Base-by-base conservation (phyloP, 805 yeast species). In the Metschnikowia dekortorum region DNA sequence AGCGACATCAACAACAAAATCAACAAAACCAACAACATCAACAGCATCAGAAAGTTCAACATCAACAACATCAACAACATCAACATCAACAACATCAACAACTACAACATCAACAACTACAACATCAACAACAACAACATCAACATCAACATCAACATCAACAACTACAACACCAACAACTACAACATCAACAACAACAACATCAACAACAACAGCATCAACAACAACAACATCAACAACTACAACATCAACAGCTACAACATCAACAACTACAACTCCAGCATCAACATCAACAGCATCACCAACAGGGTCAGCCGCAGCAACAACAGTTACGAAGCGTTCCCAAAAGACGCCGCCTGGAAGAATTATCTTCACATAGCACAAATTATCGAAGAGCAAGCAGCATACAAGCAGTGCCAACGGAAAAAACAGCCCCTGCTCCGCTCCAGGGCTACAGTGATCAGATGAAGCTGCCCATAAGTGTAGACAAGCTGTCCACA, bases 361-460 rank as follows among this genome's bases (percentile, higher is more conserved):
- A 42, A 31, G 45, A 42, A 9, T 22, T 34, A n/a, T 22, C 43
- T 14, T 9, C 31, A 22, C 26, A 42, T 9, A 33, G 34, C 9
- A 6, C 45, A 22, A 33, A 42, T 11, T 42, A 42, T 14, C 30
- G 32, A n/a, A 42, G 45, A 14, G 38, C 38, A 18, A 42, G n/a
- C 31, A 42, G 34, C 45, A 42, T 42, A 38, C 45, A 42, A 34
- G 13, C 38, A 18, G 37, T 9, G 11, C 31, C 18, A 16, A 11
- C 31, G 7, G 45, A 42, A 6, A 26, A 42, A 26, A 10, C 29
- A 8, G 5, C 31, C 10, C 41, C 13, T 31, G 18, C 31, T 4
- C 43, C 43, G 16, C 31, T 9, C 2, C 45, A 13, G 22, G 40
- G 67, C 63, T 43, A 22, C 8, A 18, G 18, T 11, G 32, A 31